phyloP scores from a whole-genome alignment of 2,329 filamentous ascomycete species.

The Penicillium sp. region DNA sequence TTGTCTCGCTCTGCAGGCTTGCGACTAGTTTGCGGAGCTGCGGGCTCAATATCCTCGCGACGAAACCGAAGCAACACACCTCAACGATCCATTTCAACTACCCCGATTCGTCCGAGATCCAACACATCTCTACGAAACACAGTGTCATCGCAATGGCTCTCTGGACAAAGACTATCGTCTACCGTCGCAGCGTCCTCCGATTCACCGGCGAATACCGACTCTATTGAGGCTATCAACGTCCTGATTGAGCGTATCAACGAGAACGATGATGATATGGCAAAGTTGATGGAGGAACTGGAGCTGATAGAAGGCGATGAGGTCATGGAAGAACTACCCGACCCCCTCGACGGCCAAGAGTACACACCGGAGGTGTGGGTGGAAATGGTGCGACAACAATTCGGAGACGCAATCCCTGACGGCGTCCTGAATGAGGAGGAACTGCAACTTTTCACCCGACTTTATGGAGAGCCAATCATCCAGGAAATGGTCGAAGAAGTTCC shows the following conservation, averaged over 20 bases:
- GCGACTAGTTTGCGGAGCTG: slow-evolving; percentile 37
- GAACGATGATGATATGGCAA: slow-evolving; percentile 43
- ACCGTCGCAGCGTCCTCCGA: slow-evolving; percentile 26
- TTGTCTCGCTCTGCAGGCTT: slow-evolving; percentile 29
- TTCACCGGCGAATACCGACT: slow-evolving; percentile 28
- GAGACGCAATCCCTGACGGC: slow-evolving; percentile 75
- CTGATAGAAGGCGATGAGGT: slow-evolving; percentile 39
- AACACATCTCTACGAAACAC: not conserved
- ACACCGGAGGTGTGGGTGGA: slow-evolving; percentile 60
- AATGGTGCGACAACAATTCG: slow-evolving; percentile 74
- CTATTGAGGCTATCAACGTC: slow-evolving; percentile 40
- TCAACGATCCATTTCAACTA: slow-evolving; percentile 12
- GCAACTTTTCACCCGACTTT: slow-evolving; percentile 77
- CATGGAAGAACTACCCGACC: slow-evolving; percentile 37
- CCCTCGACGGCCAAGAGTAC: slow-evolving; percentile 41
- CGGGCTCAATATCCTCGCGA: slow-evolving; percentile 27
- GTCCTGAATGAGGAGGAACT: slow-evolving; percentile 75
- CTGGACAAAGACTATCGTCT: slow-evolving; percentile 33
- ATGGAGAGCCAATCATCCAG: slow-evolving; percentile 69
- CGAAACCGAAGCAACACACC: slow-evolving; percentile 24
- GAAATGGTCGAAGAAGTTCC: slow-evolving; percentile 34
- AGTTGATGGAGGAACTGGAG: slow-evolving; percentile 44
- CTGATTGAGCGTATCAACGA: slow-evolving; percentile 48
- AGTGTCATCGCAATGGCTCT: slow-evolving; percentile 15
- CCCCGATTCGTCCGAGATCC: slow-evolving; percentile 1